Evolutionary conservation across 129 eudicot genomes (phyloP), one percentile per base, ranked within the genome.

Genomic region (Cynara cardunculus): DNA sequence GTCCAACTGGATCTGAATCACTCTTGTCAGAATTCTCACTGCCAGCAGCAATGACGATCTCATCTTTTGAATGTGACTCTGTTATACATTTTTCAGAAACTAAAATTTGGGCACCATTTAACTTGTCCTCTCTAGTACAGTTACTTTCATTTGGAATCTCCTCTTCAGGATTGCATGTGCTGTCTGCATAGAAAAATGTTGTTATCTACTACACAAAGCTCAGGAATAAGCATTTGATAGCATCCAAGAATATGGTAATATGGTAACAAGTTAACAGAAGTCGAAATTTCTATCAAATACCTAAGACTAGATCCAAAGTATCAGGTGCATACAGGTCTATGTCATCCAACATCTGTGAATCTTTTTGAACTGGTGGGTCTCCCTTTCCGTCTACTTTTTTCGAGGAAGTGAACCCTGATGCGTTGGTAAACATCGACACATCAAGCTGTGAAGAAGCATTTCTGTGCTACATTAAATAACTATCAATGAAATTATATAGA

Each of bases 1-100:
- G 91, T 78, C 90, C 96, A 87, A 78, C 74, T 25, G 88, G 87
- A 84, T 96, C 98, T 46, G 64, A 64, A 53, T 88, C 91, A 87
- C 80, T 84, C 84, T 85, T 90, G 62, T 89, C 91, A 28, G 92
- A 89, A 76, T 75, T 62, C 16, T 79, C 85, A 75, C 80, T 70
- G 26, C 78, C 84, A 34, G 71, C 66, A 77, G 81, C 78, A 35
- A 87, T 39, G 53, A 74, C 84, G 24, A 69, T 72, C 24, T 78
- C 92, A 69, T 88, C 94, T 56, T 82, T 91, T 86, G 86, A 86
- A 78, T 56, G 74, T 66, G 94, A 86, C 7, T 88, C 96, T 68
- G 84, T 75, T 53, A 76, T 82, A 41, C 80, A 59, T 72, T 78
- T 86, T 72, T 85, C 89, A 67, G 90, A 78, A 81, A 84, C 73